Evolutionary conservation across 2,329 filamentous ascomycete species (phyloP), one percentile per base, ranked within the genome.

Genomic region (Cladosporium sp.): DNA sequence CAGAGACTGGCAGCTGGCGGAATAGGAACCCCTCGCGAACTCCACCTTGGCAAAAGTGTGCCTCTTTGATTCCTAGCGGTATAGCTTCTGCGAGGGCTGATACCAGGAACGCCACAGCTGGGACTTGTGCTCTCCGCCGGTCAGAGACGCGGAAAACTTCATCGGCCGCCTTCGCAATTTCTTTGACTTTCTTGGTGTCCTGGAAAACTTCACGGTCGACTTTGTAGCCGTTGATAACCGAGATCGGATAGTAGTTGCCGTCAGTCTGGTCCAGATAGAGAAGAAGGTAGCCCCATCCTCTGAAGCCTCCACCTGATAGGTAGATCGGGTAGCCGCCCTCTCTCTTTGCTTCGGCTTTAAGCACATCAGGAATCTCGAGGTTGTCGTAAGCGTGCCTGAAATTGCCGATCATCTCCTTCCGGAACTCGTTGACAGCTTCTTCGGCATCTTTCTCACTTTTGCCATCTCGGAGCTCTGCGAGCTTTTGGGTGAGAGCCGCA

Each of bases 241-340:
- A 84, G 28, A 96, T 88, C 0, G 92, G 91, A 70, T 96, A 96
- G 0, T 90, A 90, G 55, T 81, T 77, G 44, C 90, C 82, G 6
- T 78, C 73, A 65, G 93, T 89, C 63, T 83, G 82, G 68, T 88
- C 86, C 87, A 96, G 91, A 22, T 55, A 55, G 10, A 55, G 32
- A 53, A 96, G 79, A 67, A 96, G 85, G 72, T 90, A 94, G 9
- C 91, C 92, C 79, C 94, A 96, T 15, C 92, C 92, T 35, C 92
- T 80, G 70, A 96, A 96, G 0, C 92, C 92, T 24, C 92, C 92
- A 42, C 92, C 92, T 60, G 89, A 96, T 58, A 97, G 85, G 70
- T 92, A 96, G 8, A 96, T 78, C 28, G 88, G 84, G 58, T 91
- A 78, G 3, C 81, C 81, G 1, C 76, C 77, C 1, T 76, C 65